phyloP scores from a whole-genome alignment of 192 early-diverging fungal species.

The Pilobolus umbonatus region DNA sequence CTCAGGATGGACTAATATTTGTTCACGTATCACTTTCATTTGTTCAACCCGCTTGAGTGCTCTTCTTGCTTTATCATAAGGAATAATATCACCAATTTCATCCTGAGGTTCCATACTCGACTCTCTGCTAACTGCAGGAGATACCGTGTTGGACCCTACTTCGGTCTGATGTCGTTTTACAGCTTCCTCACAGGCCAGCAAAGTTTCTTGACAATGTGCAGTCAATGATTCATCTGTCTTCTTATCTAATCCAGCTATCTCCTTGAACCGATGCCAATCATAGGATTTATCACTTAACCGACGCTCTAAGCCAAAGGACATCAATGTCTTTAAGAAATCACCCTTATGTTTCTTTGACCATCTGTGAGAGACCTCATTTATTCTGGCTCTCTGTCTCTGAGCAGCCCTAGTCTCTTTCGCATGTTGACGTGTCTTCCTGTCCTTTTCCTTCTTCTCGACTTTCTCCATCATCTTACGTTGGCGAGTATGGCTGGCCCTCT shows the following conservation, averaged over 20 bases:
- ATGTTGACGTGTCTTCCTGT: constrained; percentile 35
- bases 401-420: constrained; percentile 39
- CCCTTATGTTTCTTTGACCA: constrained; percentile 52
- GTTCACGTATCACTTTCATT: constrained; percentile 64
- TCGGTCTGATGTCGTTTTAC: constrained; percentile 31
- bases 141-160: not conserved
- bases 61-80: constrained; percentile 65
- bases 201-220: constrained; percentile 54
- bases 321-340: constrained; percentile 52
- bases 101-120: constrained; percentile 37
- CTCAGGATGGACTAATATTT: constrained; percentile 53
- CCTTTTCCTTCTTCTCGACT: constrained; percentile 35
- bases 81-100: constrained; percentile 41
- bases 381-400: constrained; percentile 37
- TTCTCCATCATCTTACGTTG: constrained; percentile 36
- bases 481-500: constrained; percentile 43
- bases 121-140: constrained; percentile 24
- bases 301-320: constrained; percentile 52
- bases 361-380: constrained; percentile 36
- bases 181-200: constrained; percentile 57
- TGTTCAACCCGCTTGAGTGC: constrained; percentile 62
- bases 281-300: constrained; percentile 29
- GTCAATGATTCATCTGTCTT: constrained; percentile 69
- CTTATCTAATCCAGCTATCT: constrained; percentile 55
- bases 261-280: constrained; percentile 66